Percentiles rank a stretch among this genome's conserved stretches.
Conservation (phyloP, 2,329 filamentous ascomycete species). For the Pseudocercospora vitis region DNA sequence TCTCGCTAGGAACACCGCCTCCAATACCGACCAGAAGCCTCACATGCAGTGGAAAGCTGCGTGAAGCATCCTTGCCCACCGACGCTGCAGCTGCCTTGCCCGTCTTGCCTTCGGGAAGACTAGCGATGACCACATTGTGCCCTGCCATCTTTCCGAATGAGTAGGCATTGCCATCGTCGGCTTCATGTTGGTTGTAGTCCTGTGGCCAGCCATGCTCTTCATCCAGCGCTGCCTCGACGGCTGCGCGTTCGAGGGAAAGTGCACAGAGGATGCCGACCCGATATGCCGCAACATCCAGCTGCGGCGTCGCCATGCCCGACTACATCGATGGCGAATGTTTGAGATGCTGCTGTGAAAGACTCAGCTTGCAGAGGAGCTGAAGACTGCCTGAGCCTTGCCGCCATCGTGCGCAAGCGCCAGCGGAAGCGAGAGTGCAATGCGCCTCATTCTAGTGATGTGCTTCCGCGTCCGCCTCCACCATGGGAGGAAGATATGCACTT, state of each 20-base stretch:
- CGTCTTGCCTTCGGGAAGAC: constrained; percentile 24
- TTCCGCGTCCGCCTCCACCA: too few species aligned
- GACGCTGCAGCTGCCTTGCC: constrained; percentile 26
- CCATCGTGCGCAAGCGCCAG: neutral
- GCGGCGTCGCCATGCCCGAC: neutral
- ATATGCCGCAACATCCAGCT: neutral
- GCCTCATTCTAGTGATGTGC: too few species aligned
- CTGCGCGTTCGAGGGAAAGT: constrained; percentile 27
- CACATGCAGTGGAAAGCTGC: constrained; percentile 19
- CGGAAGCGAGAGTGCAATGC: too few species aligned
- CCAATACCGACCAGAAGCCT: constrained; percentile 30
- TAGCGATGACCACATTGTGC: constrained; percentile 33
- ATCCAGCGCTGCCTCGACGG: constrained; percentile 26
- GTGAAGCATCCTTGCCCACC: constrained; percentile 23
- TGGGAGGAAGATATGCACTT: too few species aligned
- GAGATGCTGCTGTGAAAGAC: neutral
- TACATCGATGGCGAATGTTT: neutral
- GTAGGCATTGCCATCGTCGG: constrained; percentile 26
- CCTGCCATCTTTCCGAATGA: constrained; percentile 26
- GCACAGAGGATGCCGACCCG: constrained; percentile 32
- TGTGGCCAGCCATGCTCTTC: neutral
- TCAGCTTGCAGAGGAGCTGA: neutral
- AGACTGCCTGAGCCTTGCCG: neutral
- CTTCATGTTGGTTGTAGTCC: neutral
- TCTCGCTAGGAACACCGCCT: constrained; percentile 25